Evolutionary conservation across 495 filamentous ascomycete genomes (phyloP).

Genomic region (Aspergillus incahuasiensis): DNA sequence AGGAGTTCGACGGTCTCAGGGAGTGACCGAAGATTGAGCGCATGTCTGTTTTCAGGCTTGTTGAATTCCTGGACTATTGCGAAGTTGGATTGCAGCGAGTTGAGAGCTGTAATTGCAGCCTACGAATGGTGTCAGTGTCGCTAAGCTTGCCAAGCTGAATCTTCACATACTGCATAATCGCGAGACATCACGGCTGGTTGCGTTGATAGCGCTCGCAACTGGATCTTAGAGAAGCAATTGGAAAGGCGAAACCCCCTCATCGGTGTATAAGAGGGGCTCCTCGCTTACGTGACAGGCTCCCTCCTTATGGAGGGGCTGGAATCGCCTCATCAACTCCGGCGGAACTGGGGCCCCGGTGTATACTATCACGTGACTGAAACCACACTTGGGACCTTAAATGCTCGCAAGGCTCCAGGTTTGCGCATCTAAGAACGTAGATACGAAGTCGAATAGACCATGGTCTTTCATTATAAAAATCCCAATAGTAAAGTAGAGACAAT

Average conservation of each 20-base stretch:
- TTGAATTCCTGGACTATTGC: conserved; percentile 69
- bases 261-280: conserved; percentile 7
- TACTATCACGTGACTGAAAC: not conserved
- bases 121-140: conserved; percentile 11
- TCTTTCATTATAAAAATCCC: not conserved
- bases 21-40: conserved; percentile 62
- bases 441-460: not conserved
- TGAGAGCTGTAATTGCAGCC: conserved; percentile 82
- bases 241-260: conserved; percentile 20
- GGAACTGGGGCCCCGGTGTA: not conserved
- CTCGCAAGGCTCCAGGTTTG: too few relatives aligned
- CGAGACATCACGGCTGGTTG: conserved; percentile 35
- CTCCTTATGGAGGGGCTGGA: conserved; percentile 5
- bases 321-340: not conserved
- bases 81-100: conserved; percentile 85
- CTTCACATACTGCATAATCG: conserved; percentile 37
- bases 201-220: conserved; percentile 29
- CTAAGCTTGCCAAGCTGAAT: not conserved
- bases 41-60: conserved; percentile 54
- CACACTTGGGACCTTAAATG: not conserved
- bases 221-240: conserved; percentile 15
- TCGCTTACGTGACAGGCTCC: conserved; percentile 11
- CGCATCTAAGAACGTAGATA: not conserved
- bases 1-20: conserved; percentile 76
- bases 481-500: conserved; percentile 7